Percentiles rank a stretch among this genome's conserved stretches.
phyloP scores from a whole-genome alignment of 179 eudicot genomes.

The Drosera spatulata region DNA sequence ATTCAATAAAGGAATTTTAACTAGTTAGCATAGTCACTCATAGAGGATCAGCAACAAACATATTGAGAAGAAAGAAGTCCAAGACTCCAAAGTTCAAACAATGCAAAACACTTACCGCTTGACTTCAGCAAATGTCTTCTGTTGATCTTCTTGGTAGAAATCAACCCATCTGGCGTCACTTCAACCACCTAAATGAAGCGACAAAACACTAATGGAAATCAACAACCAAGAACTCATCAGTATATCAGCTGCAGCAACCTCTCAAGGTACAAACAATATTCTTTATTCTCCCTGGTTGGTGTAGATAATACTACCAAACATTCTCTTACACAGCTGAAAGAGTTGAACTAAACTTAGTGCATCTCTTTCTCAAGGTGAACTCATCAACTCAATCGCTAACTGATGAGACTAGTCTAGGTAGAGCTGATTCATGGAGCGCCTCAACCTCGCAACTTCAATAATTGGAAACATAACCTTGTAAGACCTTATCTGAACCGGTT shows the following conservation, averaged over 20 bases:
- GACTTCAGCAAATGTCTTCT: conserved; percentile 80
- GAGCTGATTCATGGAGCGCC: too few species aligned
- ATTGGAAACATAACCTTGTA: too few species aligned
- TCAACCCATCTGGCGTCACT: conserved; percentile 58
- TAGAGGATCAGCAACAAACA: too few species aligned
- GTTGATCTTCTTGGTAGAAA: conserved; percentile 64
- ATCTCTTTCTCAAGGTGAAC: too few species aligned
- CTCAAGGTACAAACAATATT: neutral
- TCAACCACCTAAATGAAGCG: conserved; percentile 65
- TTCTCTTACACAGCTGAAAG: neutral
- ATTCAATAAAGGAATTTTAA: too few species aligned
- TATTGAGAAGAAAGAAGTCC: too few species aligned
- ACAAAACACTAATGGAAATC: neutral
- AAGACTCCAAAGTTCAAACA: too few species aligned
- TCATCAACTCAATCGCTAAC: too few species aligned
- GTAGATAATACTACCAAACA: neutral
- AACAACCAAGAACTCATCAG: neutral
- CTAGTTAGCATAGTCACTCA: too few species aligned
- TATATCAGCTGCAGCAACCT: neutral
- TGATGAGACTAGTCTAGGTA: neutral
- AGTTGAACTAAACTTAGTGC: too few species aligned
- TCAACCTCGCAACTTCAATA: too few species aligned
- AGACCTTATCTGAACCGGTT: too few species aligned
- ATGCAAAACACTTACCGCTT: conserved; percentile 50
- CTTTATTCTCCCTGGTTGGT: neutral